Evolutionary conservation across 2,329 filamentous ascomycete species (phyloP), one percentile per base, ranked within the genome.

Genomic region (Diaporthe caulivora): DNA sequence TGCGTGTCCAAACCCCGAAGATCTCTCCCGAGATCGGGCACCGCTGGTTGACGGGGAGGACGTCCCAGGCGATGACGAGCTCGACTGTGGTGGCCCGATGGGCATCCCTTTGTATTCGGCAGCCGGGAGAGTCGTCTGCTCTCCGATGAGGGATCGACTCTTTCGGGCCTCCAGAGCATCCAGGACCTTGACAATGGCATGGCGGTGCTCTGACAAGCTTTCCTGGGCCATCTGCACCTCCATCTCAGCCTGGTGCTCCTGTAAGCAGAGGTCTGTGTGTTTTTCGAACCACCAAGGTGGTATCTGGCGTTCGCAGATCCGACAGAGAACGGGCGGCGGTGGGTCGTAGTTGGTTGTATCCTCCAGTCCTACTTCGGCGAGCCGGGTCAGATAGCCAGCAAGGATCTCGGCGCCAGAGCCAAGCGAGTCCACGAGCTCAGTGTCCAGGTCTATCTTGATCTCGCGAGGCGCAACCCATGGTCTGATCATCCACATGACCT

Each of bases 401-500:
- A 99, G 89, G 70, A 99, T 92, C 83, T 98, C 95, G 65, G 97
- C 97, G 51, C 97, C 97, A 37, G 97, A 95, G 49, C 97, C 97
- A 21, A 99, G 88, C 1, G 95, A 96, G 79, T 98, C 95, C 68
- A 98, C 95, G 74, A 99, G 92, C 37, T 98, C 86, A 72, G 91
- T 87, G 21, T 97, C 96, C 9, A 99, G 90, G 81, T 98, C 97
- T 78, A 99, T 98, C 76, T 97, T 97, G 80, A 99, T 94, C 85
- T 98, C 95, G 77, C 95, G 91, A 8, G 96, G 94, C 53, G 93
- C 89, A 53, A 95, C 92, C 83, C 95, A 97, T 2, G 96, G 97
- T 76, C 97, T 94, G 77, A 99, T 91, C 95, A 99, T 99, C 97
- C 97, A 99, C 97, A 99, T 99, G 24, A 95, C 97, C 94, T 98